Evolutionary conservation across 768 basidiomycete species (phyloP).

Genomic region (Xerocomus potaroensis): DNA sequence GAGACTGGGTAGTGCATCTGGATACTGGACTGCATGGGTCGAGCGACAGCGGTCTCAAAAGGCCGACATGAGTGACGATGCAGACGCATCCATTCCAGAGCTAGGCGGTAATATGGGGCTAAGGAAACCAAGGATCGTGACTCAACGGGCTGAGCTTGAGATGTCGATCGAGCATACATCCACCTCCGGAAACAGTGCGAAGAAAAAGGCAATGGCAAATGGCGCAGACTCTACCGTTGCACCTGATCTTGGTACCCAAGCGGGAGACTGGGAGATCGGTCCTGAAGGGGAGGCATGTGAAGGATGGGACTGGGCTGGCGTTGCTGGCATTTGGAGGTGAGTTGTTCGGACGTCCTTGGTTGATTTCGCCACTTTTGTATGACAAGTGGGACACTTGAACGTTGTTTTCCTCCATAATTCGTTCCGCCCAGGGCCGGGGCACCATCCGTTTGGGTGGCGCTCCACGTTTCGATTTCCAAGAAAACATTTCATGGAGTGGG

Average conservation of each 20-base stretch:
- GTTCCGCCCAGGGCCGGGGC: too few relatives aligned
- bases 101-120: neutral
- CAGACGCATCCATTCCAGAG: neutral
- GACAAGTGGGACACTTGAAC: too few relatives aligned
- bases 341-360: slow-evolving; percentile 11
- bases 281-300: slow-evolving; percentile 23
- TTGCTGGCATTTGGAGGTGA: slow-evolving; percentile 50
- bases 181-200: slow-evolving; percentile 11
- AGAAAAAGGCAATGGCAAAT: slow-evolving; percentile 11
- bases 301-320: slow-evolving; percentile 62
- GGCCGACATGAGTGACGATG: neutral
- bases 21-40: slow-evolving; percentile 35
- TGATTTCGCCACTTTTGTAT: too few relatives aligned
- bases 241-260: neutral
- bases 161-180: neutral
- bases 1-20: slow-evolving; percentile 40
- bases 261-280: slow-evolving; percentile 23
- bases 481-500: too few relatives aligned
- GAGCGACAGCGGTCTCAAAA: slow-evolving; percentile 3
- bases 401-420: too few relatives aligned
- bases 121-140: slow-evolving; percentile 17
- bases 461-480: too few relatives aligned
- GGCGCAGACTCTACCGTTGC: neutral
- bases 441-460: too few relatives aligned
- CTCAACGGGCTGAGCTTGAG: slow-evolving; percentile 11